These are phyloP conservation scores for Trichosanthes cucumerina DNA, from an alignment of 306 rosid genomes.

Conservation along the genomic window DNA sequence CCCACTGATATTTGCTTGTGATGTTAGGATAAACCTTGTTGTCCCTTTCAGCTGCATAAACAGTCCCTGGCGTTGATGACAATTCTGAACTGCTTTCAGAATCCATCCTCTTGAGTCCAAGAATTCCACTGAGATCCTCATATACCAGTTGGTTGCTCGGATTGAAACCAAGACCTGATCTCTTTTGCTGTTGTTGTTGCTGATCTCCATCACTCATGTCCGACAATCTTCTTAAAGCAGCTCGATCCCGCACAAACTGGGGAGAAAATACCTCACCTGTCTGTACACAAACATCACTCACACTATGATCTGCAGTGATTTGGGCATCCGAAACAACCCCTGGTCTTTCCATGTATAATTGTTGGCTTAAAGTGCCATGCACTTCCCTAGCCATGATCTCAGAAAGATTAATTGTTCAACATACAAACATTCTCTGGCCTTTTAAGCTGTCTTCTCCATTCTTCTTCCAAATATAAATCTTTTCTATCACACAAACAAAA, in stretches of 20 bases:
- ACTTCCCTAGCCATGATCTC: constrained; percentile 55
- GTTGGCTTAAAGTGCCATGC: constrained; percentile 28
- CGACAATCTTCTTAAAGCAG: constrained; percentile 40
- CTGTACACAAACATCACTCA: constrained; percentile 41
- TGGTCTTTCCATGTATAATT: constrained; percentile 16
- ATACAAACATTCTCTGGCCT: constrained; percentile 17
- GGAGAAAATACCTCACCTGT: constrained; percentile 92
- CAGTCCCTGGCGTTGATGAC: constrained; percentile 25
- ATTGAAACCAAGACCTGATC: constrained; percentile 22
- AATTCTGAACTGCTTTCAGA: constrained; percentile 39
- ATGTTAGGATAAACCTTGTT: constrained; percentile 32
- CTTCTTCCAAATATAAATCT: not conserved
- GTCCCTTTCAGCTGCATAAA: constrained; percentile 37
- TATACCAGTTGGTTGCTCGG: constrained; percentile 23
- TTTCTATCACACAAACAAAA: not conserved
- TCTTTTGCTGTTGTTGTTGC: constrained; percentile 23
- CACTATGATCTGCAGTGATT: constrained; percentile 21
- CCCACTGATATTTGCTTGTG: constrained; percentile 30
- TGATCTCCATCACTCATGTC: constrained; percentile 31
- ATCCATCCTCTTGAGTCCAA: constrained; percentile 29
- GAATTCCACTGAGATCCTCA: constrained; percentile 41
- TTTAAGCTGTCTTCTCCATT: not conserved
- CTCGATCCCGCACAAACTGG: constrained; percentile 62
- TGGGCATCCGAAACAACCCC: constrained; percentile 20
- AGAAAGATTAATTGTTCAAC: not conserved